Conservation (phyloP, 441 rosid species). For the Bruguiera hainesii region DNA sequence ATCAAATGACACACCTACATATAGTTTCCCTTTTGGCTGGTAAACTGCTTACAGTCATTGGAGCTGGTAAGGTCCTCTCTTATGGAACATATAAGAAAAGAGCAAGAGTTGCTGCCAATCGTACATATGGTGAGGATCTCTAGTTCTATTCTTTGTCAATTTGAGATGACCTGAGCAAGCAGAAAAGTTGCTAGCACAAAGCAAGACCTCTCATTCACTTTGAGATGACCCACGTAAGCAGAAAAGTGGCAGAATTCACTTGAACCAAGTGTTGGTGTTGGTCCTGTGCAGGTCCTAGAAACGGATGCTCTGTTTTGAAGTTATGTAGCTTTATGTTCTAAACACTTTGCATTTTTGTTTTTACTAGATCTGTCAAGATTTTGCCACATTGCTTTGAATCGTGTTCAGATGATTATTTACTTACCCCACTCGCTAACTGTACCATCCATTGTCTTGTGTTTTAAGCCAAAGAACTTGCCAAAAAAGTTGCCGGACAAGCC, state of each 20-base stretch:
- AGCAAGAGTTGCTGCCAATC: slow-evolving; percentile 56
- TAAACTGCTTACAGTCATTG: slow-evolving; percentile 55
- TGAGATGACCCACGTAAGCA: too few species aligned
- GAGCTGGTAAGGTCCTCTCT: slow-evolving; percentile 69
- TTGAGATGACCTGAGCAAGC: too few species aligned
- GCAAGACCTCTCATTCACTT: too few species aligned
- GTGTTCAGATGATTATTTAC: slow-evolving; percentile 15
- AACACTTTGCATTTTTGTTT: too few species aligned
- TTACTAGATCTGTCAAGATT: not conserved
- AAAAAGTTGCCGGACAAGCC: slow-evolving; percentile 41
- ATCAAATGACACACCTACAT: slow-evolving; percentile 29
- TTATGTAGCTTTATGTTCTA: too few species aligned
- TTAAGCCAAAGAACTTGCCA: slow-evolving; percentile 43
- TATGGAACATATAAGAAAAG: slow-evolving; percentile 56
- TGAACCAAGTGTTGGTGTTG: not conserved
- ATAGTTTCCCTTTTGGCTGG: slow-evolving; percentile 56
- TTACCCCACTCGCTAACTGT: too few species aligned
- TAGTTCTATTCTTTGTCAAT: not conserved
- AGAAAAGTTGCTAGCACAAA: too few species aligned
- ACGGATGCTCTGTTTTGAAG: too few species aligned
- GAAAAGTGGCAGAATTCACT: not conserved
- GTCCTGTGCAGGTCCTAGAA: too few species aligned
- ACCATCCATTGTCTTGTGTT: too few species aligned
- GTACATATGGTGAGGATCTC: slow-evolving; percentile 42
- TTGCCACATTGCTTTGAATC: not conserved